Evolutionary conservation across 2,329 filamentous ascomycete species (phyloP).

Genomic region (Phaeosphaeria sp.): DNA sequence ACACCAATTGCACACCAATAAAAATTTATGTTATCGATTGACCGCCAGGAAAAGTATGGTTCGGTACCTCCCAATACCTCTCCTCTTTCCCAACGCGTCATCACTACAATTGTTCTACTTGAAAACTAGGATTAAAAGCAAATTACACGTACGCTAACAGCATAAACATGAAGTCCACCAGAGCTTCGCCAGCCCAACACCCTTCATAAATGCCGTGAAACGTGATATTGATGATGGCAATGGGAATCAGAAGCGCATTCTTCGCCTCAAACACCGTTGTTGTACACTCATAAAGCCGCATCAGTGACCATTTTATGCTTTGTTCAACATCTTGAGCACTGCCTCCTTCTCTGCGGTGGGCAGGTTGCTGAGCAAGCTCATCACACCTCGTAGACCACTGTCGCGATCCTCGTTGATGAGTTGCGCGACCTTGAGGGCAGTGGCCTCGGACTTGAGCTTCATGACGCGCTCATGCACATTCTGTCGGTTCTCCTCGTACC

Average conservation of each 20-base stretch:
- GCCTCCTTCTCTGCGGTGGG: conserved; percentile 88
- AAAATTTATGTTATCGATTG: background rate
- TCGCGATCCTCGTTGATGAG: conserved; percentile 70
- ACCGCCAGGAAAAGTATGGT: background rate
- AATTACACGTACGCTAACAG: conserved; percentile 9
- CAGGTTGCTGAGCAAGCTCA: conserved; percentile 84
- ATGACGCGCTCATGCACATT: conserved; percentile 84
- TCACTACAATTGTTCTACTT: background rate
- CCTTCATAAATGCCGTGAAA: background rate
- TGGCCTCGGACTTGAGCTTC: conserved; percentile 76
- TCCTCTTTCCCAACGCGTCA: conserved; percentile 2
- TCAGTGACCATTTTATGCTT: conserved; percentile 39
- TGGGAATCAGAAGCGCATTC: background rate
- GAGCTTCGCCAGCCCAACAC: conserved; percentile 1
- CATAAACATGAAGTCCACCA: conserved; percentile 1
- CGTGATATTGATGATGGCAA: background rate
- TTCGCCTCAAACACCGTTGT: conserved; percentile 1
- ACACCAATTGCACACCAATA: background rate
- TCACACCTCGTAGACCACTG: conserved; percentile 81
- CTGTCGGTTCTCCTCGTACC: conserved; percentile 96
- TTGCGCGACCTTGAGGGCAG: conserved; percentile 73
- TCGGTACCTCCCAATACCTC: conserved; percentile 24
- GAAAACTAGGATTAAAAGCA: background rate
- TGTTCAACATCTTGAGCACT: conserved; percentile 66
- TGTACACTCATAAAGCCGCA: background rate